Percentiles rank a stretch among this genome's conserved stretches.
Conservation (phyloP, 352 stramenopile species). For the Peronosclerospora sorghi region DNA sequence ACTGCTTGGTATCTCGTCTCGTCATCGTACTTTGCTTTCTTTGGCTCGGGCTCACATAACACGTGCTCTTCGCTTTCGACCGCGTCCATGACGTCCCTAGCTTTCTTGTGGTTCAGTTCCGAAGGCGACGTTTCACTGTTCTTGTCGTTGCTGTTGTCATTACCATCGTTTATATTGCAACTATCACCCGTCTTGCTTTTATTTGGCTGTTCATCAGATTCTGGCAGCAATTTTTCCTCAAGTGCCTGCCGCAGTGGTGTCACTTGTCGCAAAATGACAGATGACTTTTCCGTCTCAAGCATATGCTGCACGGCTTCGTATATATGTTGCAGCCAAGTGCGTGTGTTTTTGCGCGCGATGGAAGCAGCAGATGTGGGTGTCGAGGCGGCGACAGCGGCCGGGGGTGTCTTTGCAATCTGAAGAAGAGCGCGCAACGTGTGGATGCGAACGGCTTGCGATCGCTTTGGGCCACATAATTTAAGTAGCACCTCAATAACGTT, state of each 20-base stretch:
- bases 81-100: constrained; percentile 12
- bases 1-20: not conserved
- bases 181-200: not conserved
- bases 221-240: constrained; percentile 21
- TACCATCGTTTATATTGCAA: not conserved
- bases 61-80: not conserved
- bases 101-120: constrained; percentile 16
- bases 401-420: constrained; percentile 47
- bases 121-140: constrained; percentile 5
- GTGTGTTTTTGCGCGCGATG: constrained; percentile 23
- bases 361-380: constrained; percentile 15
- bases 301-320: constrained; percentile 21
- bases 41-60: constrained; percentile 11
- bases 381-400: constrained; percentile 9
- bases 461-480: constrained; percentile 25
- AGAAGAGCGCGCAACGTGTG: constrained; percentile 60
- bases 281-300: constrained; percentile 36
- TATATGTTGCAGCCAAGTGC: constrained; percentile 33
- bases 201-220: not conserved
- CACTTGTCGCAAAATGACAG: constrained; percentile 51
- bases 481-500: constrained; percentile 64
- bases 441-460: constrained; percentile 55
- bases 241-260: constrained; percentile 40
- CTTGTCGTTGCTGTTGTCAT: not conserved
- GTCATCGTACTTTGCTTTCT: constrained; percentile 23